phyloP scores from a whole-genome alignment of 139 green algal genomes.

The Limnomonas spitsbergensis region DNA sequence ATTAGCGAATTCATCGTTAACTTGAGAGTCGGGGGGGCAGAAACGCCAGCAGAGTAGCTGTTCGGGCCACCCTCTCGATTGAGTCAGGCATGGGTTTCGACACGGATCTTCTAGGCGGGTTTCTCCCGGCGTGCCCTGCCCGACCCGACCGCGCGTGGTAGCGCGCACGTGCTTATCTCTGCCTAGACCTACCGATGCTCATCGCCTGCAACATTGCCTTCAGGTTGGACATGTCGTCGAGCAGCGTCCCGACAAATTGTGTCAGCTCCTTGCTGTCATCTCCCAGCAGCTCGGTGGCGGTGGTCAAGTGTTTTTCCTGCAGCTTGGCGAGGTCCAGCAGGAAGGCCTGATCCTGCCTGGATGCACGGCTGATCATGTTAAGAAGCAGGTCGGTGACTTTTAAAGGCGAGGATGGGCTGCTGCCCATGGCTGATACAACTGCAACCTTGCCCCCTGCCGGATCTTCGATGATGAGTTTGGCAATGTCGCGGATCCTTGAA shows the following conservation, averaged over 20 bases:
- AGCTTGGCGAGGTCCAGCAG: constrained; percentile 78
- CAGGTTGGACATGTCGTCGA: constrained; percentile 87
- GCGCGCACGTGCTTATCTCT: too few species aligned
- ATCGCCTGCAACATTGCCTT: constrained; percentile 93
- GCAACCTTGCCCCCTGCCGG: constrained; percentile 55
- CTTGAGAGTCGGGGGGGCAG: too few species aligned
- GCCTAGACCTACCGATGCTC: constrained; percentile 68
- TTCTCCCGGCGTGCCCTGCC: too few species aligned
- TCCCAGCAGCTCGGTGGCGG: constrained; percentile 80
- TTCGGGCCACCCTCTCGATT: too few species aligned
- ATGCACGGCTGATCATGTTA: constrained; percentile 73
- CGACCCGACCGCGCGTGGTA: too few species aligned
- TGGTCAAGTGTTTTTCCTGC: constrained; percentile 87
- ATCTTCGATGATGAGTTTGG: constrained; percentile 70
- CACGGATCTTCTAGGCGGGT: too few species aligned
- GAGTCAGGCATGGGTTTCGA: too few species aligned
- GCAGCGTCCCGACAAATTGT: constrained; percentile 70
- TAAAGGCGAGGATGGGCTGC: constrained; percentile 55
- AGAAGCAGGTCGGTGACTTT: constrained; percentile 94
- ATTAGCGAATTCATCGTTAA: too few species aligned
- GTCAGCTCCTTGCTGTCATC: constrained; percentile 52
- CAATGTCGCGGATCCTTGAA: constrained; percentile 77
- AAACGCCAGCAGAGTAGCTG: too few species aligned
- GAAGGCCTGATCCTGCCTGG: constrained; percentile 67
- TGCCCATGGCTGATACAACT: constrained; percentile 85